These are phyloP conservation scores for Taphrina confusa DNA, from an alignment of 1,139 yeast genomes.

Conservation along the genomic window DNA sequence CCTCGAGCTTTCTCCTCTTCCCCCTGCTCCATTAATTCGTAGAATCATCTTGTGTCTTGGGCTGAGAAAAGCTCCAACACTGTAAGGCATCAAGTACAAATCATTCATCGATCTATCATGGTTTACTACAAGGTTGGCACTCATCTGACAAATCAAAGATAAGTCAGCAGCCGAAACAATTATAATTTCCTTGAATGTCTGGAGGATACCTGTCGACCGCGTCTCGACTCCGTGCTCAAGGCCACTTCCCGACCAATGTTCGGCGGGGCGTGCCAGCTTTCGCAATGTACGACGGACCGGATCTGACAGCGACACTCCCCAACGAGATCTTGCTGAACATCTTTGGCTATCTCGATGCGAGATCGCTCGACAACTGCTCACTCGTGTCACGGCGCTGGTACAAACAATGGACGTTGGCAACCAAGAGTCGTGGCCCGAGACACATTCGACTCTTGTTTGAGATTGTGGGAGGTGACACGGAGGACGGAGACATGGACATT, in stretches of 20 bases:
- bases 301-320: not conserved
- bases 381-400: conserved; percentile 22
- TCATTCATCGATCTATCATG: too few relatives aligned
- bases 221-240: conserved; percentile 2
- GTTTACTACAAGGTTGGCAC: too few relatives aligned
- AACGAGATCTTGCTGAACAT: not conserved
- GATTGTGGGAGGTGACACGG: conserved; percentile 12
- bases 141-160: too few relatives aligned
- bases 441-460: conserved; percentile 15
- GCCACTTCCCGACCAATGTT: conserved; percentile 1
- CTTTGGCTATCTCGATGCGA: not conserved
- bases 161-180: too few relatives aligned
- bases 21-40: too few relatives aligned
- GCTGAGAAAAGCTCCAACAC: too few relatives aligned
- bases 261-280: not conserved
- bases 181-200: too few relatives aligned
- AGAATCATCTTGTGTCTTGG: too few relatives aligned
- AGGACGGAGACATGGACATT: not conserved
- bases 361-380: conserved; percentile 3
- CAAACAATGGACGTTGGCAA: not conserved
- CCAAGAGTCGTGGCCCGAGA: not conserved
- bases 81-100: too few relatives aligned
- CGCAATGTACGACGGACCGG: not conserved
- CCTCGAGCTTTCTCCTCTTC: too few relatives aligned
- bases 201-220: not conserved